Conservation (phyloP, 352 stramenopile species). For the Phytopythium cucurbitacearum region DNA sequence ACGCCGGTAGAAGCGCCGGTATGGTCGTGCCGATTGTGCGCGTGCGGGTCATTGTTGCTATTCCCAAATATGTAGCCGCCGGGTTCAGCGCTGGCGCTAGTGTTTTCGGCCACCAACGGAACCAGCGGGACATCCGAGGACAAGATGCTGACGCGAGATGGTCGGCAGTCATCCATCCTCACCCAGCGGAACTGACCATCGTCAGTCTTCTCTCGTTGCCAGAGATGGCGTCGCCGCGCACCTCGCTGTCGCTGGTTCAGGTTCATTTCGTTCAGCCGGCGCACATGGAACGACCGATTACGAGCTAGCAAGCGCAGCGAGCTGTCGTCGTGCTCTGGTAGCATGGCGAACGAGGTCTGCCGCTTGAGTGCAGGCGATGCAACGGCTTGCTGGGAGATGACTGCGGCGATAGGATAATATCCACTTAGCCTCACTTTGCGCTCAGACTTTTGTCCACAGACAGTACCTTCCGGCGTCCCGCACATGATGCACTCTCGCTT, state of each 20-base stretch:
- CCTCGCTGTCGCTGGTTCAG: conserved; percentile 74
- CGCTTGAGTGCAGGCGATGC: conserved; percentile 19
- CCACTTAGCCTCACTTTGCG: no score
- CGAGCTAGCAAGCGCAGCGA: conserved; percentile 42
- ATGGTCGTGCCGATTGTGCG: conserved; percentile 1
- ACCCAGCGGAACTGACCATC: conserved; percentile 81
- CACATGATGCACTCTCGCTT: conserved; percentile 84
- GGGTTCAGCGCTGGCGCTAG: conserved; percentile 14
- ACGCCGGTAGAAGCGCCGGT: conserved; percentile 19
- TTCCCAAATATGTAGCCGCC: conserved; percentile 35
- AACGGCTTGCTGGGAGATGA: conserved; percentile 61
- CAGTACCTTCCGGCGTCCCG: conserved; percentile 60
- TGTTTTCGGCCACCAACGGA: conserved; percentile 7
- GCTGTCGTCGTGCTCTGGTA: conserved; percentile 19
- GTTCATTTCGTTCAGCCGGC: conserved; percentile 75
- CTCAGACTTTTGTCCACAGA: no score
- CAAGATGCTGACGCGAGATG: conserved; percentile 64
- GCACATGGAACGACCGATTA: conserved; percentile 78
- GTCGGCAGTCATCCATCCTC: conserved; percentile 59
- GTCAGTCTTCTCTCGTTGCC: conserved; percentile 67
- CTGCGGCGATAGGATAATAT: conserved; percentile 10
- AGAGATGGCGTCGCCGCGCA: conserved; percentile 65
- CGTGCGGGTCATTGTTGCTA: conserved; percentile 6
- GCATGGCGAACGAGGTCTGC: conserved; percentile 20
- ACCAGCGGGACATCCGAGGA: conserved; percentile 21